phyloP scores from a whole-genome alignment of 768 basidiomycete species.

The Sarcodon aspratus region DNA sequence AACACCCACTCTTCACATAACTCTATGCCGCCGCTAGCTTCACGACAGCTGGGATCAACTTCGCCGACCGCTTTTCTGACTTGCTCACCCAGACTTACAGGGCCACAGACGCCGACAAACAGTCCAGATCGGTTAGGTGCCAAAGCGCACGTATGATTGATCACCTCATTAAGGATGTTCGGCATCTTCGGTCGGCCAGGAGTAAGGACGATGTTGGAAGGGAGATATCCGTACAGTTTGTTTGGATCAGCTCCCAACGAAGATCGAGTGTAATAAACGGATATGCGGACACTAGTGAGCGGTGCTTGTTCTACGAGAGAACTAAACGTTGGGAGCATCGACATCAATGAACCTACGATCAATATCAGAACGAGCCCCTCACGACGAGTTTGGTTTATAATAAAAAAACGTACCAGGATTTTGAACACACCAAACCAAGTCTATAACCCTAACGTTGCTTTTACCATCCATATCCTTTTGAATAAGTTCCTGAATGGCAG shows the following conservation, averaged over 20 bases:
- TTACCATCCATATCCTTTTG: conserved; percentile 20
- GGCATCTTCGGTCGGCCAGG: conserved; percentile 18
- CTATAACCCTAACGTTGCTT: conserved; percentile 31
- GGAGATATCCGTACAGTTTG: conserved; percentile 11
- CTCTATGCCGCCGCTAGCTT: conserved; percentile 28
- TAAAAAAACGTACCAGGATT: conserved; percentile 25
- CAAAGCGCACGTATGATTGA: conserved; percentile 12
- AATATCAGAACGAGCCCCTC: conserved; percentile 11
- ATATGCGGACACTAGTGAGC: conserved; percentile 22
- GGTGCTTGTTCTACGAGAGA: conserved; percentile 18
- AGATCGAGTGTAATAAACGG: conserved; percentile 34
- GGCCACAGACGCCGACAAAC: conserved; percentile 32
- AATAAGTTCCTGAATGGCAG: conserved; percentile 42
- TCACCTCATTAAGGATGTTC: conserved; percentile 11
- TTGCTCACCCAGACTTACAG: conserved; percentile 25
- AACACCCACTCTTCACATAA: conserved; percentile 28
- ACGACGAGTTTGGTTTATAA: conserved; percentile 8
- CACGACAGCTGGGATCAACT: conserved; percentile 20
- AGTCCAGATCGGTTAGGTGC: conserved; percentile 19
- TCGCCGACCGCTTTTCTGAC: conserved; percentile 21
- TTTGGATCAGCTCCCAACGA: conserved; percentile 9
- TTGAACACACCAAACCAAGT: conserved; percentile 44
- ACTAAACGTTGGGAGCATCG: conserved; percentile 28
- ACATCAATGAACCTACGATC: conserved; percentile 20
- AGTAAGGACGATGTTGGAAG: conserved; percentile 17